Evolutionary conservation across 148 eudicot genomes (phyloP).

Genomic region (Cornus kousa): DNA sequence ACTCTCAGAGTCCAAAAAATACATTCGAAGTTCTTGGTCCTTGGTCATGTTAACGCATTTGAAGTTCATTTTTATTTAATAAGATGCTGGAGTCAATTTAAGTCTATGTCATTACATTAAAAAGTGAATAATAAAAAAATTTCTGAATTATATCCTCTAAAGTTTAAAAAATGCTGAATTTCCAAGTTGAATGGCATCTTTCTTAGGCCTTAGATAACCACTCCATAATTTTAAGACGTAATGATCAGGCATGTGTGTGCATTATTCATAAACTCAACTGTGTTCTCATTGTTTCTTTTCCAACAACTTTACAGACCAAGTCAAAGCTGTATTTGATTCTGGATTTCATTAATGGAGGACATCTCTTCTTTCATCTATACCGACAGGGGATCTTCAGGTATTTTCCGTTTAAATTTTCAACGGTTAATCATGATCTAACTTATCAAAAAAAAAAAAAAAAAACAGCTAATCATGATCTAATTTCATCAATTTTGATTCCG

Average conservation of each 20-base stretch:
- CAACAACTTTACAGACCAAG: conserved; percentile 57
- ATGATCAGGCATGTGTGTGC: not conserved
- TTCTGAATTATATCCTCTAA: not conserved
- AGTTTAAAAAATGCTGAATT: not conserved
- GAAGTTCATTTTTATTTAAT: not conserved
- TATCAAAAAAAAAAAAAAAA: not conserved
- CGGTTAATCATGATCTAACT: conserved; percentile 7
- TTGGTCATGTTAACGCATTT: too few relatives aligned
- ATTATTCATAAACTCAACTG: not conserved
- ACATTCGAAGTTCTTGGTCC: too few relatives aligned
- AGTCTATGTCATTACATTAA: not conserved
- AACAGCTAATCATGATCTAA: conserved; percentile 8
- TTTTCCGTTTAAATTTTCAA: conserved; percentile 10
- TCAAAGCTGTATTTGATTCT: conserved; percentile 83
- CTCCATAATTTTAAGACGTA: not conserved
- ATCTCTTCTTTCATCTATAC: conserved; percentile 84
- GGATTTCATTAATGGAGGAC: conserved; percentile 91
- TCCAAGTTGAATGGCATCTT: not conserved
- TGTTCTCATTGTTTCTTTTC: conserved; percentile 8
- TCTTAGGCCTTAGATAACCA: not conserved
- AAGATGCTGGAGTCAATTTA: not conserved
- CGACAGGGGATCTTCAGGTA: conserved; percentile 88
- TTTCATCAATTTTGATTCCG: conserved; percentile 27
- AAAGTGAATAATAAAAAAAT: not conserved
- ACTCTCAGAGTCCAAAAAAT: too few relatives aligned